Conservation (phyloP, 2,329 filamentous ascomycete species). For the Parascedosporium putredinis region DNA sequence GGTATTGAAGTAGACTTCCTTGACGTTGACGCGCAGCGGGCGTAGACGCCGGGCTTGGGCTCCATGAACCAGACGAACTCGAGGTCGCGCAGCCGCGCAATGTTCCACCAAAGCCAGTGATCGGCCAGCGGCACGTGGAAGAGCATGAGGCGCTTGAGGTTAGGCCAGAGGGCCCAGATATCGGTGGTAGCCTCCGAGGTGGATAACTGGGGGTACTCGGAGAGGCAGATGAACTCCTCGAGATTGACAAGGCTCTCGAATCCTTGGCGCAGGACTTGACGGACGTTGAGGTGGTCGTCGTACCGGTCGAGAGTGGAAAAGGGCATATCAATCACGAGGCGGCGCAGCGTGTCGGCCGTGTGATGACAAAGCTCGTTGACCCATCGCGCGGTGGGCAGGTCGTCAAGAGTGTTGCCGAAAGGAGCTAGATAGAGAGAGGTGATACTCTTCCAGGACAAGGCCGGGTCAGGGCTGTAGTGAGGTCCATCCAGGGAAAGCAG, state of each 20-base stretch:
- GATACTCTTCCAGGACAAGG: conserved; percentile 19
- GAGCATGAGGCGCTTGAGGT: conserved; percentile 30
- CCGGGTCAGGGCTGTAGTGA: conserved; percentile 13
- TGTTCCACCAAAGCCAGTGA: conserved; percentile 27
- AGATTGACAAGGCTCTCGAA: conserved; percentile 31
- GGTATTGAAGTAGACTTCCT: conserved; percentile 1
- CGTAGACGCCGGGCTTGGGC: not conserved
- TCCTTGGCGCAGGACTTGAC: conserved; percentile 30
- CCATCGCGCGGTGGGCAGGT: conserved; percentile 28
- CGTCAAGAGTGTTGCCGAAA: conserved; percentile 25
- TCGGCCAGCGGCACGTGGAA: conserved; percentile 28
- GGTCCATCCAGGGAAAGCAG: conserved; percentile 20
- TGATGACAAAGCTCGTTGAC: conserved; percentile 31
- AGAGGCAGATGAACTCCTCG: conserved; percentile 37
- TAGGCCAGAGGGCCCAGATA: conserved; percentile 33
- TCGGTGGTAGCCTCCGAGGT: conserved; percentile 22
- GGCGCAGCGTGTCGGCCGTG: conserved; percentile 27
- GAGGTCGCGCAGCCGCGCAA: conserved; percentile 26
- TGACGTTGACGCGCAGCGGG: not conserved
- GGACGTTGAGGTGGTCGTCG: conserved; percentile 29
- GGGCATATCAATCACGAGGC: conserved; percentile 37
- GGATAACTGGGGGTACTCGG: conserved; percentile 33
- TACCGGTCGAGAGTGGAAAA: conserved; percentile 30
- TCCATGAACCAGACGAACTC: conserved; percentile 3
- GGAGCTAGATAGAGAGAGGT: conserved; percentile 31